Percentiles rank a stretch among this genome's conserved stretches.
Evolutionary conservation across 2,329 filamentous ascomycete genomes (phyloP).

Genomic region (Pestalotiopsis sp.): DNA sequence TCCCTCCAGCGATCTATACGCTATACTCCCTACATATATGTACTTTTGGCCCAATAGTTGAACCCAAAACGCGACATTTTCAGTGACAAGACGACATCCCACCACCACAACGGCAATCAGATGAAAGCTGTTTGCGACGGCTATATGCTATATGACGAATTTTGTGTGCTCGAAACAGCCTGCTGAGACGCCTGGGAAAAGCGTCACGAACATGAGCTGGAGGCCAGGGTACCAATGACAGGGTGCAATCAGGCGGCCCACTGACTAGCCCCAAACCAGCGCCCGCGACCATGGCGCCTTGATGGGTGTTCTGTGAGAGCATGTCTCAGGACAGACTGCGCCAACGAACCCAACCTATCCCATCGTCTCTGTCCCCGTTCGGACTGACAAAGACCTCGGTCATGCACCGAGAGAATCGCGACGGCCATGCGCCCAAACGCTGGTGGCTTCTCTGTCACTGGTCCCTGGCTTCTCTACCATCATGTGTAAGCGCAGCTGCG

Average conservation of each 20-base stretch:
- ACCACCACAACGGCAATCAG: not conserved
- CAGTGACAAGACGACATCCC: not conserved
- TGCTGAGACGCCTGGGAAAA: not conserved
- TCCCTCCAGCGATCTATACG: not conserved
- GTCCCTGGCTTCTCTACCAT: not conserved
- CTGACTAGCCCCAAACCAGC: not conserved
- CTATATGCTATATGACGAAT: not conserved
- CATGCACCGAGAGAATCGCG: not conserved
- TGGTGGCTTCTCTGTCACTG: not conserved
- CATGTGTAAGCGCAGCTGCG: not conserved
- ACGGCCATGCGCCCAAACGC: not conserved
- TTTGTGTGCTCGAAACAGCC: not conserved
- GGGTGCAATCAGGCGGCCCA: not conserved
- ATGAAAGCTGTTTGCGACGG: not conserved
- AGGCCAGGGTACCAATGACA: not conserved
- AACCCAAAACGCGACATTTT: not conserved
- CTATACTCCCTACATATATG: not conserved
- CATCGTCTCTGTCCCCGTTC: not conserved
- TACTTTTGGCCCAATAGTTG: not conserved
- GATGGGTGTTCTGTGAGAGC: not conserved
- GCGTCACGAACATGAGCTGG: not conserved
- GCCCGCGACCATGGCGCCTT: not conserved
- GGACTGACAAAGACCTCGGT: not conserved
- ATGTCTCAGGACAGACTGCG: slow-evolving; percentile 1
- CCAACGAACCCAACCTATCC: not conserved